Evolutionary conservation across 2,329 filamentous ascomycete species (phyloP).

Genomic region (Pseudogymnoascus sp.): DNA sequence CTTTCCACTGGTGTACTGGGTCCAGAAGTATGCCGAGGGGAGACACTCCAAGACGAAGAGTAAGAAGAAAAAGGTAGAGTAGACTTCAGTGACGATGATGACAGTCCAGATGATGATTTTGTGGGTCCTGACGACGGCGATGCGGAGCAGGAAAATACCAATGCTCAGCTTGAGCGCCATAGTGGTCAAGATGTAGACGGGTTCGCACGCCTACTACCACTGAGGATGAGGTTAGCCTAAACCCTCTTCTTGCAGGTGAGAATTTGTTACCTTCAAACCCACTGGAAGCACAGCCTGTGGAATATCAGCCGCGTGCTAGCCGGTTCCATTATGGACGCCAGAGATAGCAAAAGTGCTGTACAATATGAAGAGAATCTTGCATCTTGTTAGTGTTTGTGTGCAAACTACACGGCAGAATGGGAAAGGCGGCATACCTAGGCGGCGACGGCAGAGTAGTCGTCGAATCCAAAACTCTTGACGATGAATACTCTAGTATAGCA

Average conservation of each 20-base stretch:
- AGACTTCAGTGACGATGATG: conserved; percentile 27
- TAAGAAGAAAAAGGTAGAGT: conserved; percentile 30
- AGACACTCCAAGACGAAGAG: conserved; percentile 33
- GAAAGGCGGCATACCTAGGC: neutral
- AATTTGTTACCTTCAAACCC: neutral
- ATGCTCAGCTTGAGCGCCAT: conserved; percentile 33
- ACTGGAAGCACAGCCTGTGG: conserved; percentile 6
- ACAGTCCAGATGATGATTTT: conserved; percentile 28
- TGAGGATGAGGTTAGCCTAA: conserved; percentile 7
- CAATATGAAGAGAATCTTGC: conserved; percentile 11
- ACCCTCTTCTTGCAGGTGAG: neutral
- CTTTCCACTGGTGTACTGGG: conserved; percentile 24
- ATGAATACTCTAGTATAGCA: neutral
- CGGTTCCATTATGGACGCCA: conserved; percentile 18
- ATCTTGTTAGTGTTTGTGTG: neutral
- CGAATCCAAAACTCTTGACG: neutral
- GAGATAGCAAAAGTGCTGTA: conserved; percentile 16
- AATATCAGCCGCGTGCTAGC: conserved; percentile 13
- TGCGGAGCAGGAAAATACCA: conserved; percentile 32
- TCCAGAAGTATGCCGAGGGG: conserved; percentile 33
- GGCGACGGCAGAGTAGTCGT: neutral
- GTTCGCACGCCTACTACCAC: conserved; percentile 32
- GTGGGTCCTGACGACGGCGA: conserved; percentile 26
- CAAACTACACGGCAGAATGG: neutral
- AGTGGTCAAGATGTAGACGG: conserved; percentile 32